phyloP scores from a whole-genome alignment of 805 yeast genomes.

The Teunomyces funiuensis region DNA sequence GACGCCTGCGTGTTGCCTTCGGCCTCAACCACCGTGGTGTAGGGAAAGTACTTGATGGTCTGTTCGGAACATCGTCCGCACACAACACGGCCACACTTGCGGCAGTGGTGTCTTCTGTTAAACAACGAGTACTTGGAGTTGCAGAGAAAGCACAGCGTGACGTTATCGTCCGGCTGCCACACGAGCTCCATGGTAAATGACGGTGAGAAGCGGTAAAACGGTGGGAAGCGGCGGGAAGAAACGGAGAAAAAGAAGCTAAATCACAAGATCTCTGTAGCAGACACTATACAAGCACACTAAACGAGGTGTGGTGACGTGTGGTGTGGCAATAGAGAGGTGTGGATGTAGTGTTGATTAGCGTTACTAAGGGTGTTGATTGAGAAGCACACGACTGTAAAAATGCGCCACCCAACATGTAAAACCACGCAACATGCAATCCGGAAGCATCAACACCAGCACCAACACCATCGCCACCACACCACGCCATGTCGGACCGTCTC shows the following conservation, averaged over 20 bases:
- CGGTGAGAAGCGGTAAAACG: not conserved
- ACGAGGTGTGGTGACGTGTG: no score
- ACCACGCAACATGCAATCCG: not conserved
- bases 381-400: not conserved
- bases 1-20: slow-evolving; percentile 13
- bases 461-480: not conserved
- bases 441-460: not conserved
- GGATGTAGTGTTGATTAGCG: no score
- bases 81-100: slow-evolving; percentile 76
- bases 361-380: not conserved
- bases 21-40: slow-evolving; percentile 17
- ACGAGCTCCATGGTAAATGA: slow-evolving; percentile 8
- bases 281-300: no score
- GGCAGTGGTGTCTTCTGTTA: slow-evolving; percentile 79
- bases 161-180: slow-evolving; percentile 75
- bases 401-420: not conserved
- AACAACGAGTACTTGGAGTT: slow-evolving; percentile 52
- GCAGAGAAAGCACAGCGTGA: slow-evolving; percentile 56
- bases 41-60: slow-evolving; percentile 33
- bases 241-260: not conserved
- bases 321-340: no score
- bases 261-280: no score
- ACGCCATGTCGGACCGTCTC: slow-evolving; percentile 73
- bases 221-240: not conserved
- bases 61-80: slow-evolving; percentile 67